phyloP scores from a whole-genome alignment of 192 early-diverging fungal genomes.

The Entophlyctis helioformis region DNA sequence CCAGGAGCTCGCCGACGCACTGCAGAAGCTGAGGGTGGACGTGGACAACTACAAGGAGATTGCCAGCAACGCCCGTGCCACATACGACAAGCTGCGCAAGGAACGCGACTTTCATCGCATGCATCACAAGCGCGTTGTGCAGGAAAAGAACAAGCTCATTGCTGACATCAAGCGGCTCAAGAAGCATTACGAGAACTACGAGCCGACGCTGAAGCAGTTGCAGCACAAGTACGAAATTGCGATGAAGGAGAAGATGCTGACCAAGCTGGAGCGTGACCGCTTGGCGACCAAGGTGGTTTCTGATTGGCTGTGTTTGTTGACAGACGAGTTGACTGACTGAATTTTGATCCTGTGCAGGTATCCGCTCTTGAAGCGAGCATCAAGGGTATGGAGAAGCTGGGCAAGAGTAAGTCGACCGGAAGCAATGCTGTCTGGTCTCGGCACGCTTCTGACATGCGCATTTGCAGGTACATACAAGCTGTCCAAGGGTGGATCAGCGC shows the following conservation, averaged over 20 bases:
- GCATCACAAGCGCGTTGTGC: slow-evolving; percentile 49
- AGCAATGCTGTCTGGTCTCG: too few species aligned
- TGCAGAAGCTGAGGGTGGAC: slow-evolving; percentile 32
- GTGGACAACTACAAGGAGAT: slow-evolving; percentile 46
- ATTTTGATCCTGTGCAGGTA: too few species aligned
- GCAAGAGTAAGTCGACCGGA: too few species aligned
- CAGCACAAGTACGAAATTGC: slow-evolving; percentile 34
- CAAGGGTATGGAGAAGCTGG: neutral
- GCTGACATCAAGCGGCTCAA: slow-evolving; percentile 42
- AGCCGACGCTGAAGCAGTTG: slow-evolving; percentile 28
- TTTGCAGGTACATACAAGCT: too few species aligned
- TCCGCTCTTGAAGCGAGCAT: neutral
- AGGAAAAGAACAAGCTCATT: slow-evolving; percentile 38
- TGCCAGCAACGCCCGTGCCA: slow-evolving; percentile 44
- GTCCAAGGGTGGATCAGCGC: too few species aligned
- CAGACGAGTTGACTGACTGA: too few species aligned
- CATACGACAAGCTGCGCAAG: slow-evolving; percentile 43
- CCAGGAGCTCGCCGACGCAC: slow-evolving; percentile 34
- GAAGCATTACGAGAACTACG: slow-evolving; percentile 37
- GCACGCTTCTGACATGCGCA: too few species aligned
- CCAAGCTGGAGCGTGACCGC: slow-evolving; percentile 39
- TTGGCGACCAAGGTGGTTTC: slow-evolving; percentile 19
- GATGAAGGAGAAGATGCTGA: slow-evolving; percentile 50
- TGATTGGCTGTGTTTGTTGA: too few species aligned
- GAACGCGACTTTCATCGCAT: slow-evolving; percentile 47